These are phyloP conservation scores for Aureobasidium melanogenum DNA, from an alignment of 2,329 filamentous ascomycete genomes.

Conservation along the genomic window DNA sequence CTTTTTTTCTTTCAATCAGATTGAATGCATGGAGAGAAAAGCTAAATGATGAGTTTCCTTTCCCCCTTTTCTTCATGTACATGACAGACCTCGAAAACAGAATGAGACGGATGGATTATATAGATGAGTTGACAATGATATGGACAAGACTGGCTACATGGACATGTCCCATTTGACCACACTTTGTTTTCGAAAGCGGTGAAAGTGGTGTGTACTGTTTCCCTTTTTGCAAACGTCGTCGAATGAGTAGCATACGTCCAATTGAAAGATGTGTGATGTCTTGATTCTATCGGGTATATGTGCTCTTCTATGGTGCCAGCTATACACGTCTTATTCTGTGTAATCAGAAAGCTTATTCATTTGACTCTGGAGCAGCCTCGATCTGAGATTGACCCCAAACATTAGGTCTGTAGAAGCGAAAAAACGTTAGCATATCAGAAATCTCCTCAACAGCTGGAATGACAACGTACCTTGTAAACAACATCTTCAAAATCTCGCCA, in stretches of 20 bases:
- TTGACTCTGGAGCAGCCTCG: not conserved
- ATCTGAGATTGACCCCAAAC: conserved; percentile 2
- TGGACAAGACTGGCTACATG: not conserved
- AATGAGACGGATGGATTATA: not conserved
- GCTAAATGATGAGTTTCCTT: not conserved
- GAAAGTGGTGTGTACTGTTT: too few relatives aligned
- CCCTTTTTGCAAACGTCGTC: too few relatives aligned
- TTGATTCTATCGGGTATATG: not conserved
- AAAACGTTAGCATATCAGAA: not conserved
- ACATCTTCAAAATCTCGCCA: conserved; percentile 23
- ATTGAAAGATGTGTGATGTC: not conserved
- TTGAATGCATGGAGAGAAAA: not conserved
- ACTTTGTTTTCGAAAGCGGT: too few relatives aligned
- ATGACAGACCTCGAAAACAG: not conserved
- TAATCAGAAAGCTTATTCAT: not conserved
- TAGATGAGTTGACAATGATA: not conserved
- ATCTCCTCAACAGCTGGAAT: too few relatives aligned
- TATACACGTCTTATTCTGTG: not conserved
- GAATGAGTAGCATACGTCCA: too few relatives aligned
- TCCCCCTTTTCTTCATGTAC: too few relatives aligned
- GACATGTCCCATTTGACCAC: not conserved
- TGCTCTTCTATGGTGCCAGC: not conserved
- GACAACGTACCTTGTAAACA: conserved; percentile 26
- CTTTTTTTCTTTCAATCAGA: not conserved
- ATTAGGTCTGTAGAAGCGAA: not conserved